Conservation (phyloP, 306 rosid genomes). For the Quercus bicolor region DNA sequence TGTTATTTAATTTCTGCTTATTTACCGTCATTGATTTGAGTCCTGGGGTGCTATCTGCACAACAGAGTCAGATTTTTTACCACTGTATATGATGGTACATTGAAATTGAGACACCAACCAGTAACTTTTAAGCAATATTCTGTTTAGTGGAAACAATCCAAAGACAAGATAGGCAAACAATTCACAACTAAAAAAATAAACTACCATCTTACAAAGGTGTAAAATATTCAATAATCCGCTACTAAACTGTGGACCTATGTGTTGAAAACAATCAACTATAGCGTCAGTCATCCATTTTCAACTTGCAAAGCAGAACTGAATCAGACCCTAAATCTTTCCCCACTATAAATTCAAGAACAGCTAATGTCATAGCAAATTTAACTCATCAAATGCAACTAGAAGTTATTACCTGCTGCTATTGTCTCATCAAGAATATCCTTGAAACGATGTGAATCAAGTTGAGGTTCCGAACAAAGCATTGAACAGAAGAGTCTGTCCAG, state of each 20-base stretch:
- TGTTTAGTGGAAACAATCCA: background rate
- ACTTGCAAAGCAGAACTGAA: slow-evolving; percentile 1
- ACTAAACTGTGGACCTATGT: background rate
- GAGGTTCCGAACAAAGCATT: slow-evolving; percentile 92
- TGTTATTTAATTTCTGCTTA: no score
- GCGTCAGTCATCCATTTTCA: background rate
- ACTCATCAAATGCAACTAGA: slow-evolving; percentile 9
- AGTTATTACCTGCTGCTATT: slow-evolving; percentile 60
- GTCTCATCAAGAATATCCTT: slow-evolving; percentile 76
- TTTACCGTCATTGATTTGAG: no score
- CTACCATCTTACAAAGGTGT: no score
- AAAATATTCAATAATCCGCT: background rate
- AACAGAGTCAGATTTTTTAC: background rate
- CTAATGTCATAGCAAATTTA: background rate
- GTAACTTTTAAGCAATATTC: background rate
- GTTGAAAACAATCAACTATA: background rate
- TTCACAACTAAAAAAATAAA: background rate
- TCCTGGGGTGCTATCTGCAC: no score
- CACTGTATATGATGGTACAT: background rate
- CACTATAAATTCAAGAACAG: slow-evolving; percentile 6
- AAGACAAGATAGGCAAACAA: background rate
- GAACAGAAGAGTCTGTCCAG: slow-evolving; percentile 79
- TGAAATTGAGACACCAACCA: background rate
- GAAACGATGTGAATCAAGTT: slow-evolving; percentile 80
- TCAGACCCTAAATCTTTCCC: background rate